phyloP scores from a whole-genome alignment of 768 basidiomycete genomes.

The Serendipita vermifera region DNA sequence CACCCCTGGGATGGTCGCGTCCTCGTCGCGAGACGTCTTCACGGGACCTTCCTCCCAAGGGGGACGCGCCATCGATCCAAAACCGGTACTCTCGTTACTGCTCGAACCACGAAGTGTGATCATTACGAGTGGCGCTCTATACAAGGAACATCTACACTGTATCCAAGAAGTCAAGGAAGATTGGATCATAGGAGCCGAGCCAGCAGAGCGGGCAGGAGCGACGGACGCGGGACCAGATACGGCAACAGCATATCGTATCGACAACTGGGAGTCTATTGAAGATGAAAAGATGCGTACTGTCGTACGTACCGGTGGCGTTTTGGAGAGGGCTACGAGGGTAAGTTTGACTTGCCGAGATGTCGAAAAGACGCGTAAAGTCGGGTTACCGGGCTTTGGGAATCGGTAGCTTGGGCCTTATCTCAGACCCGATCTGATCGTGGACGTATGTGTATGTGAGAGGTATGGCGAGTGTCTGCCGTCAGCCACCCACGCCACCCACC shows the following conservation, averaged over 20 bases:
- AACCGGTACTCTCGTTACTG: slow-evolving; percentile 56
- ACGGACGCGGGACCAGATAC: slow-evolving; percentile 9
- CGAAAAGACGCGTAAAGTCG: slow-evolving; percentile 34
- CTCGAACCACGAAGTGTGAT: slow-evolving; percentile 79
- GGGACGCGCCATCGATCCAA: slow-evolving; percentile 47
- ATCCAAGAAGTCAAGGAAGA: slow-evolving; percentile 51
- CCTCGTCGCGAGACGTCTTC: too few species aligned
- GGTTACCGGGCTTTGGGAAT: too few species aligned
- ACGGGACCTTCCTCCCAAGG: slow-evolving; percentile 12
- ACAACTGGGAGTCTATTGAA: slow-evolving; percentile 45
- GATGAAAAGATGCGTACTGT: slow-evolving; percentile 28
- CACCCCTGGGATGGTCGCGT: not conserved
- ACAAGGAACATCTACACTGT: slow-evolving; percentile 67
- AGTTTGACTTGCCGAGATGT: slow-evolving; percentile 84
- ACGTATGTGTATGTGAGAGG: too few species aligned
- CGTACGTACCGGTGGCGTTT: slow-evolving; percentile 35
- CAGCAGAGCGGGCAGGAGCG: slow-evolving; percentile 9
- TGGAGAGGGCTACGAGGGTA: slow-evolving; percentile 49
- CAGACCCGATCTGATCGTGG: too few species aligned
- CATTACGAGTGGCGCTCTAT: slow-evolving; percentile 57
- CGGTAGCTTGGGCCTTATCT: too few species aligned
- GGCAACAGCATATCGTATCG: slow-evolving; percentile 28
- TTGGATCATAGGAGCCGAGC: not conserved
- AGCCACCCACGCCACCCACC: too few species aligned
- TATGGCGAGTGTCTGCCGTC: too few species aligned